Conservation (phyloP, 305 asterid genomes). For the Petunia hybrid region DNA sequence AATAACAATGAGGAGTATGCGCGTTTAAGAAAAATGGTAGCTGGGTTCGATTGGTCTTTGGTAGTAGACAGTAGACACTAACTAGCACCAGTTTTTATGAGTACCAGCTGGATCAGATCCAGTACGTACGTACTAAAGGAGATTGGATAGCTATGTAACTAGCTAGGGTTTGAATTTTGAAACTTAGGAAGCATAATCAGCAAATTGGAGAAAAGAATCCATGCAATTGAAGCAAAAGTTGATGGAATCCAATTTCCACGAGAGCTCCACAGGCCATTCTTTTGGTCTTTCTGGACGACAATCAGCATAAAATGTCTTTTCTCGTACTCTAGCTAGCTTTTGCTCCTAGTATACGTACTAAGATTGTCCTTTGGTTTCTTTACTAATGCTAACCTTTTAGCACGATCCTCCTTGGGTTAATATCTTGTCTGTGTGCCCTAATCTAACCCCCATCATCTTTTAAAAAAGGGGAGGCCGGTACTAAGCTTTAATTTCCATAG, state of each 20-base stretch:
- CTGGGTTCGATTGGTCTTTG: not conserved
- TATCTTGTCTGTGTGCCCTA: slow-evolving; percentile 31
- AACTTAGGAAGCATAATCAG: slow-evolving; percentile 17
- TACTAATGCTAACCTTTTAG: not conserved
- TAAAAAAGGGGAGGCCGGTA: not conserved
- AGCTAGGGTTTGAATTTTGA: slow-evolving; percentile 22
- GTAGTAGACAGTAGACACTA: not conserved
- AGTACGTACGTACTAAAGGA: not conserved
- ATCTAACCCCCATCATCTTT: not conserved
- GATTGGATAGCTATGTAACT: slow-evolving; percentile 5
- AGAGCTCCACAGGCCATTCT: slow-evolving; percentile 41
- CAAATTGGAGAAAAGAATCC: slow-evolving; percentile 35
- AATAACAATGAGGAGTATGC: not conserved
- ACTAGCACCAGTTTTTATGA: slow-evolving; percentile 26
- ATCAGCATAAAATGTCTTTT: slow-evolving; percentile 23
- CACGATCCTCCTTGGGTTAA: slow-evolving; percentile 10
- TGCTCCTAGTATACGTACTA: slow-evolving; percentile 4
- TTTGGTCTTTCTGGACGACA: slow-evolving; percentile 37
- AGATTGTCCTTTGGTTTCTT: slow-evolving; percentile 23
- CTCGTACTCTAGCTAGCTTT: not conserved
- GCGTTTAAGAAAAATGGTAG: not conserved
- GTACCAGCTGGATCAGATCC: slow-evolving; percentile 23
- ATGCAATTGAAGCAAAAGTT: slow-evolving; percentile 32
- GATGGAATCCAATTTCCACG: slow-evolving; percentile 44
- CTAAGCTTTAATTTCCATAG: too few species aligned